These are phyloP conservation scores for Exidia glandulosa DNA, from an alignment of 768 basidiomycete genomes.

Conservation along the genomic window DNA sequence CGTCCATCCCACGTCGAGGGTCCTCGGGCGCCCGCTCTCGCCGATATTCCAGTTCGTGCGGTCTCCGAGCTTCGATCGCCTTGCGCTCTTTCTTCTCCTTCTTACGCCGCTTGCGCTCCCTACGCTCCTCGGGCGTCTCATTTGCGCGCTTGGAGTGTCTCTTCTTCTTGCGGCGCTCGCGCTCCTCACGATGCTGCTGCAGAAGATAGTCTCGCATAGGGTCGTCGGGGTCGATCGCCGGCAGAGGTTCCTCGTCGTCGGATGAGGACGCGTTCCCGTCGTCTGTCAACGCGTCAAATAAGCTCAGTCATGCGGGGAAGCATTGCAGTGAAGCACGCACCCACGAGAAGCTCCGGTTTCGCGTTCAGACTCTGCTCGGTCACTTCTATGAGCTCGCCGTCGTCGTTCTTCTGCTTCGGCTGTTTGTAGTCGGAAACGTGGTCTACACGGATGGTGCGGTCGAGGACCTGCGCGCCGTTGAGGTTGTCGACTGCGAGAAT, in stretches of 20 bases:
- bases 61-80: too few relatives aligned
- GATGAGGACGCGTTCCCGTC: slow-evolving; percentile 50
- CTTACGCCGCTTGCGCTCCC: slow-evolving; percentile 63
- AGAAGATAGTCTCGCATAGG: slow-evolving; percentile 94
- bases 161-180: slow-evolving; percentile 51
- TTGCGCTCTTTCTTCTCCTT: slow-evolving; percentile 44
- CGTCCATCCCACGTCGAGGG: too few relatives aligned
- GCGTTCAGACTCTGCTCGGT: slow-evolving; percentile 86
- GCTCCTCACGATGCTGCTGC: slow-evolving; percentile 60
- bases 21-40: too few relatives aligned
- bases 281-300: slow-evolving; percentile 23
- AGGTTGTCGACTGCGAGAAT: slow-evolving; percentile 96
- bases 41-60: too few relatives aligned
- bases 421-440: slow-evolving; percentile 91
- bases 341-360: slow-evolving; percentile 57
- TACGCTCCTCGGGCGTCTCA: slow-evolving; percentile 72
- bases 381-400: slow-evolving; percentile 75
- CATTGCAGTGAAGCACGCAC: slow-evolving; percentile 33
- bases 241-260: slow-evolving; percentile 31
- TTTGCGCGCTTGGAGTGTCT: slow-evolving; percentile 52
- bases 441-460: slow-evolving; percentile 81
- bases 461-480: slow-evolving; percentile 85
- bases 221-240: slow-evolving; percentile 86
- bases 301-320: not conserved
- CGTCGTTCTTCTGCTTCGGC: slow-evolving; percentile 59